These are phyloP conservation scores for Chalciporus piperatus DNA, from an alignment of 768 basidiomycete genomes.

Conservation along the genomic window DNA sequence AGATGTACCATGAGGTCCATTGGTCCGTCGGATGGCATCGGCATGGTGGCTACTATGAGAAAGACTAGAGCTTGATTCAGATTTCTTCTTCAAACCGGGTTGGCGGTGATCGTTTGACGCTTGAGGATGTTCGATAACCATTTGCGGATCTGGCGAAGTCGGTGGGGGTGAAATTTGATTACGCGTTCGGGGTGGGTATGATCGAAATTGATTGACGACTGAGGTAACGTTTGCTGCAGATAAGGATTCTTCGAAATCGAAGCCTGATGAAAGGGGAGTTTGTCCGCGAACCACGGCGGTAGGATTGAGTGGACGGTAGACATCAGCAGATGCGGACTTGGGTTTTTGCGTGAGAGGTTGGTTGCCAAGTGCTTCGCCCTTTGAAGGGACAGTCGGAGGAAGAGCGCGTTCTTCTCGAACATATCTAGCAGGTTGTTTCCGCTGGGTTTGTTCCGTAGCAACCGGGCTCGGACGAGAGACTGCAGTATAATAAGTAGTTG, in stretches of 20 bases:
- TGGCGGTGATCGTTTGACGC: conserved; percentile 7
- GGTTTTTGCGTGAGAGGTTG: conserved; percentile 1
- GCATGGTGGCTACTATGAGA: conserved; percentile 22
- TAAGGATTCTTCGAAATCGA: conserved; percentile 30
- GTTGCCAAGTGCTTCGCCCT: conserved; percentile 18
- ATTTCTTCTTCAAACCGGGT: conserved; percentile 20
- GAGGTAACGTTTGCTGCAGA: conserved; percentile 30
- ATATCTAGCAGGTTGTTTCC: conserved; percentile 4
- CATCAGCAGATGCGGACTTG: not conserved
- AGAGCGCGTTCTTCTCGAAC: conserved; percentile 1
- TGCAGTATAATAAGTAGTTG: not conserved
- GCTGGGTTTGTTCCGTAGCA: conserved; percentile 17
- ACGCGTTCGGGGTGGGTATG: conserved; percentile 26
- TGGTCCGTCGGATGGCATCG: conserved; percentile 28
- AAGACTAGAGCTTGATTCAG: conserved; percentile 25
- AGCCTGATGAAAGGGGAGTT: conserved; percentile 8
- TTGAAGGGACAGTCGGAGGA: conserved; percentile 7
- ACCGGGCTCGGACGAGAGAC: conserved; percentile 10
- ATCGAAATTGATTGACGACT: conserved; percentile 32
- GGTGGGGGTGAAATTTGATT: conserved; percentile 20
- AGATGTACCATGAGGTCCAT: conserved; percentile 17
- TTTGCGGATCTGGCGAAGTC: conserved; percentile 12
- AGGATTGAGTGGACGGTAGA: not conserved
- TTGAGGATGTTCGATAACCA: conserved; percentile 5
- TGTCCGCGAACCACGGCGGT: conserved; percentile 27